Evolutionary conservation across 805 yeast genomes (phyloP).

Genomic region (Debaryomyces hansenii): DNA sequence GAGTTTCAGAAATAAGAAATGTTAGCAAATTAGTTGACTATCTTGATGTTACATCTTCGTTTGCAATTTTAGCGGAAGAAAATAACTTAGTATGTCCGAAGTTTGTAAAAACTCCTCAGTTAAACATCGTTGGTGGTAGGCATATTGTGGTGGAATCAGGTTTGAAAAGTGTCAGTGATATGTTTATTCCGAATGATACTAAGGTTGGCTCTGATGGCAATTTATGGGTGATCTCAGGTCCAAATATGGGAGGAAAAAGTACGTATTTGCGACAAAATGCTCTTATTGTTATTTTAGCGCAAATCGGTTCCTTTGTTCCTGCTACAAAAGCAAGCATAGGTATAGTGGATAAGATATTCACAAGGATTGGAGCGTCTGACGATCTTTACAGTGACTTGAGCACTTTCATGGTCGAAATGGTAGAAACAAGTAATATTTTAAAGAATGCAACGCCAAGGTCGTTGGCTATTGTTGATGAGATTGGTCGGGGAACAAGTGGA

Average conservation of each 20-base stretch:
- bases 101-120: constrained; percentile 47
- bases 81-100: constrained; percentile 65
- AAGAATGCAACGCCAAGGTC: constrained; percentile 55
- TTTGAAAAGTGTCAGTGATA: constrained; percentile 45
- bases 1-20: constrained; percentile 48
- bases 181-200: constrained; percentile 47
- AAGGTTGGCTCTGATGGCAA: constrained; percentile 19
- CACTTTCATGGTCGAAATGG: constrained; percentile 83
- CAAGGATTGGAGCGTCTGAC: constrained; percentile 87
- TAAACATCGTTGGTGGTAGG: constrained; percentile 65
- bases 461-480: constrained; percentile 69
- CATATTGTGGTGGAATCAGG: constrained; percentile 88
- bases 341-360: constrained; percentile 72
- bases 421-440: constrained; percentile 64
- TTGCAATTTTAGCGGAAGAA: constrained; percentile 72
- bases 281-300: constrained; percentile 66
- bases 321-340: constrained; percentile 61
- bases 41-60: constrained; percentile 71
- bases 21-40: constrained; percentile 56
- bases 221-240: constrained; percentile 72
- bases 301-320: constrained; percentile 74
- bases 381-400: constrained; percentile 73
- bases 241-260: constrained; percentile 88
- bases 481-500: constrained; percentile 86
- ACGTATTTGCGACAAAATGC: constrained; percentile 77